A percentile compares a stretch with the other conserved stretches of the same genome.
Evolutionary conservation across 164 flowering plant genomes (phyloP).

Genomic region (Protea cynaroides): DNA sequence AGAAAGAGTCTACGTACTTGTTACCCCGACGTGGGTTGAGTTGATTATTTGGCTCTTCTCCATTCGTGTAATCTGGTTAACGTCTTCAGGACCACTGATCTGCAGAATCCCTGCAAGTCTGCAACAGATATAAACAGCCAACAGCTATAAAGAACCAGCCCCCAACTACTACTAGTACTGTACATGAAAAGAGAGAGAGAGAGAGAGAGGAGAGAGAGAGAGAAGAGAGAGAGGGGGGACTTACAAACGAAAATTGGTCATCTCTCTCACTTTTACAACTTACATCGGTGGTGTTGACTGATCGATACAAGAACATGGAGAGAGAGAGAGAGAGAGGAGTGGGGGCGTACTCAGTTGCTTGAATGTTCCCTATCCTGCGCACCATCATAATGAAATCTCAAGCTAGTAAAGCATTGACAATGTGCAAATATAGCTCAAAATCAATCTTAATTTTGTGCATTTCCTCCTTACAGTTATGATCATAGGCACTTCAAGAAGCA

Average conservation of each 20-base stretch:
- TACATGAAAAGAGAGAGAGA: constrained; percentile 21
- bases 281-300: constrained; percentile 20
- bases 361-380: constrained; percentile 1
- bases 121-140: constrained; percentile 45
- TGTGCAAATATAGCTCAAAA: too few species aligned
- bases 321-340: background rate
- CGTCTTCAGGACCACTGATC: constrained; percentile 47
- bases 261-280: constrained; percentile 12
- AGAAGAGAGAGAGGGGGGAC: too few species aligned
- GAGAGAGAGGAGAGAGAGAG: constrained; percentile 15
- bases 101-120: constrained; percentile 23
- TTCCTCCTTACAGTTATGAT: too few species aligned
- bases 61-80: constrained; percentile 13
- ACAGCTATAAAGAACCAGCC: constrained; percentile 50
- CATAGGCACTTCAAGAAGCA: too few species aligned
- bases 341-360: background rate
- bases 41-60: constrained; percentile 3
- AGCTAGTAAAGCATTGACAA: too few species aligned
- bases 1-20: constrained; percentile 11
- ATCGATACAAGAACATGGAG: constrained; percentile 17
- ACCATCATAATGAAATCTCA: background rate
- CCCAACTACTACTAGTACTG: constrained; percentile 29
- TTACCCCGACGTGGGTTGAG: constrained; percentile 10
- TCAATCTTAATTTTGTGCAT: too few species aligned
- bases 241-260: constrained; percentile 20